Conservation (phyloP, 805 yeast genomes). For the Helenozyma rhizophorensis region DNA sequence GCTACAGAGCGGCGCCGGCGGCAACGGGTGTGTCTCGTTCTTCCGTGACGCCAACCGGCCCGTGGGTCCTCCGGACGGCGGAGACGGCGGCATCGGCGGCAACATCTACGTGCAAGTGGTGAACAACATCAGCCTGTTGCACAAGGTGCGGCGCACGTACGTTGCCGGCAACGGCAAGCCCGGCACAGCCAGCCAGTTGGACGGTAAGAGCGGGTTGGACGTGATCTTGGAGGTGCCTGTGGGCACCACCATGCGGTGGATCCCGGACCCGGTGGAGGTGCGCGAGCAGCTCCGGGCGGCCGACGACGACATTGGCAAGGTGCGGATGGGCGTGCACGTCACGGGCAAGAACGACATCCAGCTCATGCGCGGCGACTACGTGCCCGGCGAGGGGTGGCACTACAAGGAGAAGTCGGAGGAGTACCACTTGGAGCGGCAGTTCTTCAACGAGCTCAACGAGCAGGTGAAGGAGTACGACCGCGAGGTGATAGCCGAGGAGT, state of each 20-base stretch:
- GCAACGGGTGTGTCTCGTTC: constrained; percentile 83
- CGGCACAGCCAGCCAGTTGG: constrained; percentile 75
- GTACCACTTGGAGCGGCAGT: constrained; percentile 61
- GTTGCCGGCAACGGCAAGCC: constrained; percentile 65
- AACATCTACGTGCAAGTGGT: constrained; percentile 78
- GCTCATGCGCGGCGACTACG: constrained; percentile 56
- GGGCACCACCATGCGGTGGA: constrained; percentile 85
- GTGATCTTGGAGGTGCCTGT: constrained; percentile 81
- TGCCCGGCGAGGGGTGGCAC: constrained; percentile 82
- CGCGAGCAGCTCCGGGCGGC: constrained; percentile 22
- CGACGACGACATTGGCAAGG: constrained; percentile 16
- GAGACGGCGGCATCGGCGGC: constrained; percentile 97
- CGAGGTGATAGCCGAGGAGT: constrained; percentile 54
- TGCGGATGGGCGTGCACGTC: constrained; percentile 11
- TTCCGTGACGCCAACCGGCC: constrained; percentile 80
- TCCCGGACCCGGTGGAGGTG: constrained; percentile 62
- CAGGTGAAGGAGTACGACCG: constrained; percentile 64
- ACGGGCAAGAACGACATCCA: constrained; percentile 42
- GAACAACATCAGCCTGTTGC: constrained; percentile 65
- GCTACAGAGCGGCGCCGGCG: constrained; percentile 78
- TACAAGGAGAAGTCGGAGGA: constrained; percentile 75
- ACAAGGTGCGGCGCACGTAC: constrained; percentile 62
- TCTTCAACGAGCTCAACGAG: constrained; percentile 59
- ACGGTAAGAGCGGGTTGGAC: constrained; percentile 83
- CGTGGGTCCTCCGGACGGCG: constrained; percentile 97